Base-by-base conservation (phyloP, 495 filamentous ascomycete genomes). In the Annulohypoxylon maeteangense region DNA sequence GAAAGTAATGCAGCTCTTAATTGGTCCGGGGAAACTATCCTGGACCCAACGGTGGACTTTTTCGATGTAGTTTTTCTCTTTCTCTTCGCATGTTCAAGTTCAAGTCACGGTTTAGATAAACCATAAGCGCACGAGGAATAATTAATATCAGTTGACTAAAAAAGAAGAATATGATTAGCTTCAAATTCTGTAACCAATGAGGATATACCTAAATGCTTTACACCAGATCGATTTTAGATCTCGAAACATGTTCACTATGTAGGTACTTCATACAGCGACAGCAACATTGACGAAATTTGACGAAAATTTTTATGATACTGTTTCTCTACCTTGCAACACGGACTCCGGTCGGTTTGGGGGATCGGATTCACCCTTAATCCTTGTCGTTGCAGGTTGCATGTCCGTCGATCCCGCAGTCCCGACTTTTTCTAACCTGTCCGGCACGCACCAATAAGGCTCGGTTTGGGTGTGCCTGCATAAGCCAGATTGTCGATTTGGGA, bases 371-470 rank as follows among this genome's bases (percentile, higher is more conserved):
- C 70, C 22, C 40, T 44, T 56, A 34, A 73, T 73, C 70, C 70
- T 61, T 68, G 70, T 62, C 56, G 65, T 73, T 27, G 7, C 47
- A 48, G 45, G 47, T 51, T 73, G 65, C 70, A 73, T 73, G 65
- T 68, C 70, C 65, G 65, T 68, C 70, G 65, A 73, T 73, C 70
- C 70, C 65, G 70, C 70, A 68, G 55, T 68, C 45, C 70, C 64
- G 64, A 67, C 18, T 60, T 25, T 64, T 55, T 45, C 54, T 64
- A 58, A 60, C 23, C 57, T 32, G 42, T 42, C 70, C 64, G 64
- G 59, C 34, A 59, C 63, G 44, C 58, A 48, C 65, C 65, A 73
- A 68, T 65, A 56, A 56, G 62, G 56, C 60, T 55, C 45, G 60
- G 18, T 65, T 23, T 60, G 59, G 47, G 53, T 62, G 70, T 68